These are phyloP conservation scores for Knufia fluminis DNA, from an alignment of 2,329 filamentous ascomycete species.

Conservation along the genomic window DNA sequence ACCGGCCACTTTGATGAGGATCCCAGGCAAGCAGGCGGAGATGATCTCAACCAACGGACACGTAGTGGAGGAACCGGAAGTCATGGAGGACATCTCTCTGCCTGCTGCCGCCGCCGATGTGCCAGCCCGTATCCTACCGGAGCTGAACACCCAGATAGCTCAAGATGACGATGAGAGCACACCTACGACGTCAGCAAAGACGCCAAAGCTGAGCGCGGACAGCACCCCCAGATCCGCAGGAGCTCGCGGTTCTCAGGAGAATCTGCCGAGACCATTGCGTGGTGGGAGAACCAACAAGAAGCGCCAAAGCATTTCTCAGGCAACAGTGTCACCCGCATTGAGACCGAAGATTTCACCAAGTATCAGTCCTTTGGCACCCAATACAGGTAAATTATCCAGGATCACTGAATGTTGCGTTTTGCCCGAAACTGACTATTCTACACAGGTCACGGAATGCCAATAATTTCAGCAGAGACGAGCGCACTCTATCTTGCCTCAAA, in stretches of 20 bases:
- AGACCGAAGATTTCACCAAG: constrained; percentile 84
- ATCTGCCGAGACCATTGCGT: constrained; percentile 19
- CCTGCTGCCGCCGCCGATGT: constrained; percentile 60
- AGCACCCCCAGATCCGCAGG: constrained; percentile 26
- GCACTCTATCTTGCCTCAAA: constrained; percentile 80
- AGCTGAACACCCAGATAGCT: constrained; percentile 39
- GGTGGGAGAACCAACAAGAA: constrained; percentile 54
- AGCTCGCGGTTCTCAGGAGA: constrained; percentile 22
- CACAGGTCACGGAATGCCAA: constrained; percentile 24
- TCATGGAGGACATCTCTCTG: constrained; percentile 58
- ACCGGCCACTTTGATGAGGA: constrained; percentile 77
- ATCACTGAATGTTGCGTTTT: constrained; percentile 17
- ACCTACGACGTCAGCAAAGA: constrained; percentile 54
- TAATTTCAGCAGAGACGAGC: constrained; percentile 48
- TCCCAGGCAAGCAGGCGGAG: constrained; percentile 42
- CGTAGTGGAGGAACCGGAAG: constrained; percentile 25
- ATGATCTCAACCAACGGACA: constrained; percentile 19
- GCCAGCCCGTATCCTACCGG: constrained; percentile 39
- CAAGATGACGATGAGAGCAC: constrained; percentile 42
- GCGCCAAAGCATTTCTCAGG: constrained; percentile 59
- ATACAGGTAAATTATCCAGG: constrained; percentile 44
- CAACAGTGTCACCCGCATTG: constrained; percentile 76
- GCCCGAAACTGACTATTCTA: constrained; percentile 12
- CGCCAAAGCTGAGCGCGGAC: constrained; percentile 53
- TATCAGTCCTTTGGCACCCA: constrained; percentile 82